Percentiles rank a stretch among this genome's conserved stretches.
Evolutionary conservation across 2,329 filamentous ascomycete species (phyloP).

Genomic region (Xylaria sp.): DNA sequence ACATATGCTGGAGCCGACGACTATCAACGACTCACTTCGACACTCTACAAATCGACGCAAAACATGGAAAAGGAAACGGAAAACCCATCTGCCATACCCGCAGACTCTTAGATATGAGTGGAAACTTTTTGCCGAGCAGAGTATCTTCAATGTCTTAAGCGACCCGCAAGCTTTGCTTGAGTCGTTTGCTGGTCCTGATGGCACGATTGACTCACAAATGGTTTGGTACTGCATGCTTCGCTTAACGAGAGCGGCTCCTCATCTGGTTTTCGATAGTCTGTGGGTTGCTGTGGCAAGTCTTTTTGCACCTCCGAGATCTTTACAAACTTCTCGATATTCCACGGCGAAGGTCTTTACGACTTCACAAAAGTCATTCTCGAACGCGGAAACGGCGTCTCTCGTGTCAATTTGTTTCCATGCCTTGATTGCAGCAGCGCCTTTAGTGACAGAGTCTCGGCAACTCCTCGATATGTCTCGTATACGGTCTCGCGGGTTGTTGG

Average conservation of each 20-base stretch:
- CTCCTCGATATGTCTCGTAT: constrained; percentile 66
- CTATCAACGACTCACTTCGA: constrained; percentile 40
- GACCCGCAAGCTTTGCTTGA: constrained; percentile 59
- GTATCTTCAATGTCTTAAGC: constrained; percentile 67
- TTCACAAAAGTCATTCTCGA: constrained; percentile 47
- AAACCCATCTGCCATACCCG: constrained; percentile 34
- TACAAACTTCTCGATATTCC: constrained; percentile 49
- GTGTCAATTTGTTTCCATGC: constrained; percentile 68
- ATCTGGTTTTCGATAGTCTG: constrained; percentile 66
- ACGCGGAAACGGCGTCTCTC: constrained; percentile 57
- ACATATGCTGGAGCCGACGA: constrained; percentile 51
- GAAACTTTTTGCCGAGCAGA: constrained; percentile 67
- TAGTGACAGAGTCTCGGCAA: constrained; percentile 53
- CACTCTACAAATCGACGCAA: constrained; percentile 38
- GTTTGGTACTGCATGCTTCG: constrained; percentile 68
- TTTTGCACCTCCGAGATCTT: constrained; percentile 59
- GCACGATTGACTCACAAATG: constrained; percentile 64
- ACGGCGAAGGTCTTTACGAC: constrained; percentile 46
- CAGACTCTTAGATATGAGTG: constrained; percentile 54
- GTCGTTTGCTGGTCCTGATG: constrained; percentile 61
- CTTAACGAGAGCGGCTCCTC: constrained; percentile 62
- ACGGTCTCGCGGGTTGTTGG: constrained; percentile 58
- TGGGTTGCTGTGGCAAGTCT: constrained; percentile 66
- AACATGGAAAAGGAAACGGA: constrained; percentile 44
- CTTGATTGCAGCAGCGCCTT: constrained; percentile 62